A percentile compares a stretch with the other conserved stretches of the same genome.
Conservation (phyloP, 345 rosid genomes). For the Sonneratia alba region DNA sequence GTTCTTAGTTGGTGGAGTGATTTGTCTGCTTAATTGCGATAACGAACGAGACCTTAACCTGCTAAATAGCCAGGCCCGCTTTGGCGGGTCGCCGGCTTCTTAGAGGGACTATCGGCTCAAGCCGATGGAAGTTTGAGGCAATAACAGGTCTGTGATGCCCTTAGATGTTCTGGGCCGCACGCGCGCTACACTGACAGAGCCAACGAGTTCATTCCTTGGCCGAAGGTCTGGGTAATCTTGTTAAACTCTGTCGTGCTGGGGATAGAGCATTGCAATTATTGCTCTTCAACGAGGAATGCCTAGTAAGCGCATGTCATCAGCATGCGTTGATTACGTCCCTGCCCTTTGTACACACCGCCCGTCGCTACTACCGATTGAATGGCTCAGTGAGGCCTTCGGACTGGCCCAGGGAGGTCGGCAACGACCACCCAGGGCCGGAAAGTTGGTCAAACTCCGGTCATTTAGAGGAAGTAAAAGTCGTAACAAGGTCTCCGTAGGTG, state of each 20-base stretch:
- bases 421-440: neutral
- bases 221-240: too few species aligned
- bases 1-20: neutral
- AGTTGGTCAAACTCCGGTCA: neutral
- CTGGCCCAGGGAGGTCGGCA: neutral
- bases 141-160: too few species aligned
- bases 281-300: neutral
- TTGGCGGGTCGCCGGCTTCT: neutral
- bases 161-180: constrained; percentile 31
- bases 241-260: too few species aligned
- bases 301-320: neutral
- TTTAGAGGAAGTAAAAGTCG: neutral
- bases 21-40: constrained; percentile 1
- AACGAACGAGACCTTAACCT: constrained; percentile 1
- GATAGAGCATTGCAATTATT: too few species aligned
- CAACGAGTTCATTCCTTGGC: too few species aligned
- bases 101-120: neutral
- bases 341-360: too few species aligned
- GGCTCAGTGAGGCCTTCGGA: neutral
- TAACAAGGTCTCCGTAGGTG: neutral
- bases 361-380: neutral
- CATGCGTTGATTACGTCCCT: too few species aligned
- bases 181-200: constrained; percentile 22
- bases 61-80: neutral
- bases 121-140: neutral